Base-by-base conservation (phyloP, 2,329 filamentous ascomycete genomes). In the Trichoderma breve region DNA sequence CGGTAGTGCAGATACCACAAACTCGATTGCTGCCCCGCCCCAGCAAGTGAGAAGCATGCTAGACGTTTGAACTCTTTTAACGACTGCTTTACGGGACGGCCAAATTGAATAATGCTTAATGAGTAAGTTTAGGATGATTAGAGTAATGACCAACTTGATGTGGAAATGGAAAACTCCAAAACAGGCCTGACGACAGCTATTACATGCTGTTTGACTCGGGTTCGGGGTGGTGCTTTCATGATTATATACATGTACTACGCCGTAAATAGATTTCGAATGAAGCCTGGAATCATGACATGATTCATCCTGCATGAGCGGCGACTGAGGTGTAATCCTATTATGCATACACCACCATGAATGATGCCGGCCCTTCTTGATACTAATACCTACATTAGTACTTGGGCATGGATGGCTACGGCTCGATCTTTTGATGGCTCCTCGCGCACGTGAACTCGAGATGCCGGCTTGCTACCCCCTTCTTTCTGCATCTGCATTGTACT, bases 11-110 rank as follows among this genome's bases (percentile, higher is more conserved):
- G 82, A 79, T 60, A 87, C 86, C 43, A 80, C 79, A n/a, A 78
- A 82, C 60, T 88, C 86, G 6, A 79, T 85, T 14, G 81, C 78
- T 7, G 81, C 78, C n/a, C 84, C 83, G 69, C 86, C 87, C n/a
- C 86, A 88, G 76, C 84, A 87, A 75, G 80, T 89, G 6, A 83
- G 81, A 75, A 89, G 88, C 76, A 90, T 90, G 88, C 74, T 90
- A 75, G 88, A 90, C 75, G 76, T 89, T 15, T 60, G 15, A 58
- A 21, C 18, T 32, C 15, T n/a, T 21, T 32, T 89, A 79, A 51
- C 26, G 65, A 53, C 57, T 15, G 28, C 32, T 26, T 60, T 9
- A 39, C 47, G 34, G 32, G 24, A 53, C 15, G 53, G 65, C 24
- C 18, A 51, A 43, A 43, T 24, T 61, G 43, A 32, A 64, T 28